phyloP scores from a whole-genome alignment of 2,329 filamentous ascomycete genomes.

The Plenodomus lindquistii region DNA sequence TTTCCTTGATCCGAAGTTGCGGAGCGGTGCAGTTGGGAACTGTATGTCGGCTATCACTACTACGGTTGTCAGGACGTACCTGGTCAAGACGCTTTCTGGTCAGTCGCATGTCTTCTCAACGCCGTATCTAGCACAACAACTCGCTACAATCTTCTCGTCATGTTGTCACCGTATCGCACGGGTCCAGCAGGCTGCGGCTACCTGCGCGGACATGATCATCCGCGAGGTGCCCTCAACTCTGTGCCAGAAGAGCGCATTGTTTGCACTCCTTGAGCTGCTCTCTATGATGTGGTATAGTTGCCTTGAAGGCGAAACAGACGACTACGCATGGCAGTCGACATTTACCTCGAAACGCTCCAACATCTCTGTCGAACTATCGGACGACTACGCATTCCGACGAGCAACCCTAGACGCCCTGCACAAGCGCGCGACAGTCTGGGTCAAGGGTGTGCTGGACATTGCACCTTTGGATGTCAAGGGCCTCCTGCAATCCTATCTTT shows the following conservation, averaged over 20 bases:
- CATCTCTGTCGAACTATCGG: slow-evolving; percentile 87
- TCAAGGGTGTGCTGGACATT: slow-evolving; percentile 76
- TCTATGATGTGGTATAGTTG: slow-evolving; percentile 96
- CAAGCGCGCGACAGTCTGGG: slow-evolving; percentile 77
- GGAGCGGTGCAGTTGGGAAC: slow-evolving; percentile 62
- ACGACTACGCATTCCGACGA: slow-evolving; percentile 83
- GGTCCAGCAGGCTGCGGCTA: slow-evolving; percentile 84
- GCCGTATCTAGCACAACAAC: slow-evolving; percentile 84
- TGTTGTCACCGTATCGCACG: slow-evolving; percentile 94
- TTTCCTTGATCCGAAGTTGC: slow-evolving; percentile 88
- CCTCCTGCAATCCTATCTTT: slow-evolving; percentile 91
- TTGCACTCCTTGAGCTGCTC: slow-evolving; percentile 87
- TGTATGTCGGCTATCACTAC: slow-evolving; percentile 66
- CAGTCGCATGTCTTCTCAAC: slow-evolving; percentile 80
- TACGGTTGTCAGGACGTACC: slow-evolving; percentile 78
- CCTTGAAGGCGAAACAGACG: slow-evolving; percentile 89
- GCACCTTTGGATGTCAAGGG: slow-evolving; percentile 95
- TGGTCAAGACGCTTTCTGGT: slow-evolving; percentile 73
- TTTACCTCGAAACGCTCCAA: slow-evolving; percentile 78
- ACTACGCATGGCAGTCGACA: slow-evolving; percentile 83
- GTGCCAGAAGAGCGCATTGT: slow-evolving; percentile 87
- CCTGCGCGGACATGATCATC: slow-evolving; percentile 84
- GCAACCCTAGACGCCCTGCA: slow-evolving; percentile 79
- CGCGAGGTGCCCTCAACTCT: slow-evolving; percentile 83
- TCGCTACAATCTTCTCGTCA: slow-evolving; percentile 80